phyloP scores from a whole-genome alignment of 2,329 filamentous ascomycete genomes.

The Verticillium klebahnii region DNA sequence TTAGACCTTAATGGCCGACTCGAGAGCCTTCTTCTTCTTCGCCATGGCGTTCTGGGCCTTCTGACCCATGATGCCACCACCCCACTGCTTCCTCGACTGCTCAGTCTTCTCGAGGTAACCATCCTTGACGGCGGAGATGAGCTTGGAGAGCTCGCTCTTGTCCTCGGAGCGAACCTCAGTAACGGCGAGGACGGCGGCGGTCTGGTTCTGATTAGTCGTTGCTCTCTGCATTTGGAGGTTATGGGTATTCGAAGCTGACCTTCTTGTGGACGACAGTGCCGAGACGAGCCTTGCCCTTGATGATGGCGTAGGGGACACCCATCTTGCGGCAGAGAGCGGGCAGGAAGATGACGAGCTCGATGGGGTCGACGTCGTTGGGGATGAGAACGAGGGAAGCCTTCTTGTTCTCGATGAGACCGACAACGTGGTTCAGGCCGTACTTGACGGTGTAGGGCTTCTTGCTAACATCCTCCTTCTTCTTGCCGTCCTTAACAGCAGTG shows the following conservation, averaged over 20 bases:
- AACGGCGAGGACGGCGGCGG: constrained; percentile 88
- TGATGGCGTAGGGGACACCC: constrained; percentile 97
- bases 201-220: constrained; percentile 49
- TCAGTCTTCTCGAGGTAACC: constrained; percentile 96
- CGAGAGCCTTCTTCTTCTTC: constrained; percentile 94
- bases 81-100: constrained; percentile 88
- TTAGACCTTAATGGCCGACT: constrained; percentile 97
- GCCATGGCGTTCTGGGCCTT: constrained; percentile 76
- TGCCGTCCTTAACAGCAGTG: constrained; percentile 94
- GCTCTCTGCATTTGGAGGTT: no score
- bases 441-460: constrained; percentile 99
- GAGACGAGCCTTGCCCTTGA: constrained; percentile 99
- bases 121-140: constrained; percentile 94
- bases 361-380: constrained; percentile 98
- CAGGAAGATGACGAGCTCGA: constrained; percentile 98
- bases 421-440: constrained; percentile 99
- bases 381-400: constrained; percentile 98
- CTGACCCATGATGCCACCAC: constrained; percentile 97
- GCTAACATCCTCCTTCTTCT: constrained; percentile 99
- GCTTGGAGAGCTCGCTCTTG: constrained; percentile 97
- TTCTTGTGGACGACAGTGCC: constrained; percentile 99
- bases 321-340: constrained; percentile 99
- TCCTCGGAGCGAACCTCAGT: constrained; percentile 98
- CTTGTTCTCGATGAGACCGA: constrained; percentile 98
- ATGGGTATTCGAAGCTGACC: constrained; percentile 41